Conservation (phyloP, 2,329 filamentous ascomycete species). For the Diaporthe humulicola region DNA sequence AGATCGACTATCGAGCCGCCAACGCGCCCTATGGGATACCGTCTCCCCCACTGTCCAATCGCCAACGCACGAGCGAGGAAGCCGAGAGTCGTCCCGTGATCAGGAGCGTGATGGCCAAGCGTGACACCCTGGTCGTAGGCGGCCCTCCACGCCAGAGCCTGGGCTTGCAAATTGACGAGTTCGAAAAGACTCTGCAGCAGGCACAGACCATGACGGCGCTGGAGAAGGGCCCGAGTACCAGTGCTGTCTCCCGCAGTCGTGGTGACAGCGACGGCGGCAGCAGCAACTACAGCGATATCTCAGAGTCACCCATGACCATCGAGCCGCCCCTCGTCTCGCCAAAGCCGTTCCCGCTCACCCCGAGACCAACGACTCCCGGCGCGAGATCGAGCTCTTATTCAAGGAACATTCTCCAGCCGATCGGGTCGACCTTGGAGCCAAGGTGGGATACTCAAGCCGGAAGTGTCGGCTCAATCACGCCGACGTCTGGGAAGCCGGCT, state of each 20-base stretch:
- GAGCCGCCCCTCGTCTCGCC: constrained; percentile 38
- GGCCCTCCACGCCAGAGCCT: constrained; percentile 62
- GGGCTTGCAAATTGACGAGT: constrained; percentile 61
- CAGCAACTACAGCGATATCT: constrained; percentile 40
- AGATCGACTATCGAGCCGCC: constrained; percentile 14
- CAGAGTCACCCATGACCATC: constrained; percentile 35
- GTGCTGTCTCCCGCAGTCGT: constrained; percentile 31
- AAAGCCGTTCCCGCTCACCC: constrained; percentile 38
- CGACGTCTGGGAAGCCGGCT: constrained; percentile 7
- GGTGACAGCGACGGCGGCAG: constrained; percentile 38
- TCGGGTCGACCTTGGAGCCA: constrained; percentile 15
- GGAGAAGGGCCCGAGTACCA: constrained; percentile 14
- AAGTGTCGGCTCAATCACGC: constrained; percentile 4
- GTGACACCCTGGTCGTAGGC: constrained; percentile 63
- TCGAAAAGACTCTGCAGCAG: constrained; percentile 50
- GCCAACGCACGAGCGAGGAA: constrained; percentile 47
- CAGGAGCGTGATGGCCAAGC: constrained; percentile 62
- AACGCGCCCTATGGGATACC: constrained; percentile 42
- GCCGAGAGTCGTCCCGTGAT: constrained; percentile 57
- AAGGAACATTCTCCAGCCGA: constrained; percentile 1
- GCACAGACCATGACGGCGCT: constrained; percentile 45
- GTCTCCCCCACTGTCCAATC: constrained; percentile 55
- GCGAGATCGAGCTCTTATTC: neutral
- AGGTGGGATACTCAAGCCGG: constrained; percentile 7
- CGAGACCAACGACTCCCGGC: constrained; percentile 24